These are phyloP conservation scores for Suhomyces bokatorum DNA, from an alignment of 1,139 yeast genomes.

Conservation along the genomic window DNA sequence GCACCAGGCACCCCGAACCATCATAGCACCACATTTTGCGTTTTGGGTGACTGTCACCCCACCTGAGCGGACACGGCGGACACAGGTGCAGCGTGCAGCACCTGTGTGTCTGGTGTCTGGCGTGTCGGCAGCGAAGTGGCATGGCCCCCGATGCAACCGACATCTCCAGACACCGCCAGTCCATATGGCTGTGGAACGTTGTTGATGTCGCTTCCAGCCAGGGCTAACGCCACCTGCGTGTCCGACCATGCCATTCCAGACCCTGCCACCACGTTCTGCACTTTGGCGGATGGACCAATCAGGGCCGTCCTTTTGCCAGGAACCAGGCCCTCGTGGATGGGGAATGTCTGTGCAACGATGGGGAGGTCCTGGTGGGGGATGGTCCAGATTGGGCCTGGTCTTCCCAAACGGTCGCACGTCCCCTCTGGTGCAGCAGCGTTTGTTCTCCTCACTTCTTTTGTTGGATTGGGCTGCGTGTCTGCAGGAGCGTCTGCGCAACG, in stretches of 20 bases:
- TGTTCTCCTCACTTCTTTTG: conserved; percentile 11
- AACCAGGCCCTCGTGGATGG: not conserved
- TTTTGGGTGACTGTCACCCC: conserved; percentile 2
- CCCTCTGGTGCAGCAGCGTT: not conserved
- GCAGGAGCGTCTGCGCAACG: conserved; percentile 6
- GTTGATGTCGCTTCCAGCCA: no score
- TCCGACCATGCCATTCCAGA: not conserved
- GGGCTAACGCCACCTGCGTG: not conserved
- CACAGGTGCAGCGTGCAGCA: no score
- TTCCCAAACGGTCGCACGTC: no score
- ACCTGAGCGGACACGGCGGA: not conserved
- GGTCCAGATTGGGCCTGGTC: no score
- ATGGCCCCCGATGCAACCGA: no score
- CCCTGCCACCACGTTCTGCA: no score
- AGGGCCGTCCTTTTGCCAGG: not conserved
- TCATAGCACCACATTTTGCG: conserved; percentile 3
- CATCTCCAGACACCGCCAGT: no score
- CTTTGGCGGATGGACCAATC: no score
- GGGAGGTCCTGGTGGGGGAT: no score
- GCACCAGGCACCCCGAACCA: conserved; percentile 1
- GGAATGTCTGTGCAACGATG: not conserved
- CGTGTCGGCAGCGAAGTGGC: no score
- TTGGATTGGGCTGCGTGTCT: conserved; percentile 9
- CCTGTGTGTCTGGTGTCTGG: conserved; percentile 1
- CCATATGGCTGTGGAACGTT: no score